Conservation (phyloP, 2,329 filamentous ascomycete species). For the Paramyrothecium roridum region DNA sequence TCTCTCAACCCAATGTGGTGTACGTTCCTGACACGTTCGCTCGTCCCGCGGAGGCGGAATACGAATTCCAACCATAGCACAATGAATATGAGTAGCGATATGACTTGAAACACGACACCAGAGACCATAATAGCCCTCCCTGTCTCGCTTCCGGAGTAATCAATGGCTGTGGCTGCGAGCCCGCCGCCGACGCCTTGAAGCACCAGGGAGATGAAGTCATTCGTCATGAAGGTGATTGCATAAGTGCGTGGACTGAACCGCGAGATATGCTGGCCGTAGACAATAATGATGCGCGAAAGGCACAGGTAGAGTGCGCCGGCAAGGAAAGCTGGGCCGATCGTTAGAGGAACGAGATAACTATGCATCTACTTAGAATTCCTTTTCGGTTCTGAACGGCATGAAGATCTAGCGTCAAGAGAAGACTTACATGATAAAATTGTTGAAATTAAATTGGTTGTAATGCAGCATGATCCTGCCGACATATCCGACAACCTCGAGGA, state of each 20-base stretch:
- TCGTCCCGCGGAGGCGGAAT: too few species aligned
- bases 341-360: slow-evolving; percentile 41
- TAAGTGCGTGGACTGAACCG: slow-evolving; percentile 20
- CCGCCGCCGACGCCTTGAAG: slow-evolving; percentile 50
- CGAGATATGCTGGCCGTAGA: slow-evolving; percentile 32
- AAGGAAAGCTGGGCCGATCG: slow-evolving; percentile 60
- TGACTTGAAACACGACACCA: slow-evolving; percentile 5
- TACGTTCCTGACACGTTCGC: too few species aligned
- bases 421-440: slow-evolving; percentile 54
- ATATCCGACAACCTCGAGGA: slow-evolving; percentile 58
- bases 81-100: too few species aligned
- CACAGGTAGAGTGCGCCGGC: slow-evolving; percentile 60
- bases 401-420: slow-evolving; percentile 25
- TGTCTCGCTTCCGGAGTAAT: slow-evolving; percentile 30
- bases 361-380: neutral
- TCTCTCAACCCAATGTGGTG: too few species aligned
- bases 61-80: too few species aligned
- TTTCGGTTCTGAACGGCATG: neutral
- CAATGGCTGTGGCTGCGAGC: slow-evolving; percentile 33
- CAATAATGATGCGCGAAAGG: slow-evolving; percentile 40
- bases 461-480: slow-evolving; percentile 50
- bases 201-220: slow-evolving; percentile 44
- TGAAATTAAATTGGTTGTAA: slow-evolving; percentile 49
- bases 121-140: slow-evolving; percentile 6
- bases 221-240: slow-evolving; percentile 36